These are phyloP conservation scores for Salix purpurea DNA, from an alignment of 345 rosid genomes.

Conservation along the genomic window DNA sequence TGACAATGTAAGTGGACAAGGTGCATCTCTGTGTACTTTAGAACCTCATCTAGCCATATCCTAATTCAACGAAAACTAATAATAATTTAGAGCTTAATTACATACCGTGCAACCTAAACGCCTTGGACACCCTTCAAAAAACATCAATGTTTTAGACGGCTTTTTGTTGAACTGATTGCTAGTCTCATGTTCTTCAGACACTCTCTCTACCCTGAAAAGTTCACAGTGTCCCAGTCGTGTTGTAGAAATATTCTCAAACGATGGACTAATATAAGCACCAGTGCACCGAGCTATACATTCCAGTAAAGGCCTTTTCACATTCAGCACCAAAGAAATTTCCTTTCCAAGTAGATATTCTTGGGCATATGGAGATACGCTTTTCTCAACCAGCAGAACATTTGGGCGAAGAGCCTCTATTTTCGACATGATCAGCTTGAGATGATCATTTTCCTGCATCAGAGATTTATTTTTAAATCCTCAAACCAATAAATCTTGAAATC, in stretches of 20 bases:
- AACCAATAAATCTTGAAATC: neutral
- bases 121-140: constrained; percentile 97
- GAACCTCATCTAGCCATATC: neutral
- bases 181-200: constrained; percentile 72
- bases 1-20: neutral
- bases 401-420: constrained; percentile 91
- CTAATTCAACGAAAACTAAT: neutral
- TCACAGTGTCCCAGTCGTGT: constrained; percentile 81
- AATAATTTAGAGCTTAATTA: constrained; percentile 1
- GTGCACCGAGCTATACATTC: constrained; percentile 92
- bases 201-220: constrained; percentile 66
- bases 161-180: constrained; percentile 60
- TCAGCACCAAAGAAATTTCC: constrained; percentile 88
- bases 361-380: constrained; percentile 82
- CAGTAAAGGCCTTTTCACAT: constrained; percentile 74
- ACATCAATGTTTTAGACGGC: constrained; percentile 91
- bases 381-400: constrained; percentile 88
- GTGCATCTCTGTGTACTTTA: neutral
- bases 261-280: constrained; percentile 71
- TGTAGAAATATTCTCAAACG: constrained; percentile 56
- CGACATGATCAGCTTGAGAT: constrained; percentile 70
- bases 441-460: constrained; percentile 71
- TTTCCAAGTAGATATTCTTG: constrained; percentile 76
- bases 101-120: constrained; percentile 98
- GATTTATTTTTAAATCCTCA: constrained; percentile 11